These are phyloP conservation scores for Trichoderma atroviride DNA, from an alignment of 2,329 filamentous ascomycete genomes.

Conservation along the genomic window DNA sequence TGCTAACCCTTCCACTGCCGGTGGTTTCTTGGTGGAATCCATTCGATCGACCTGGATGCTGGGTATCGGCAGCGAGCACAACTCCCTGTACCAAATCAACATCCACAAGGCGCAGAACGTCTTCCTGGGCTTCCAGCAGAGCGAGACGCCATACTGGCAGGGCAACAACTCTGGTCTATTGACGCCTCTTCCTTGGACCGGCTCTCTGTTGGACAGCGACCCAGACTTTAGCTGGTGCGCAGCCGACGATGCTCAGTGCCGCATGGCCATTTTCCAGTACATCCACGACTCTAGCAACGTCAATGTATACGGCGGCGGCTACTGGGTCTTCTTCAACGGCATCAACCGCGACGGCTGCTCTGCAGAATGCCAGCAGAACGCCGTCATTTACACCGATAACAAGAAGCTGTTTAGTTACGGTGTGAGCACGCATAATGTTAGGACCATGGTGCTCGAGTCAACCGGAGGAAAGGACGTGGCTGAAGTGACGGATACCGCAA, in stretches of 20 bases:
- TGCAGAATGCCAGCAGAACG: slow-evolving; percentile 29
- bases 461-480: slow-evolving; percentile 27
- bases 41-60: slow-evolving; percentile 54
- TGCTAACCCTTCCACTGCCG: slow-evolving; percentile 49
- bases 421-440: slow-evolving; percentile 35
- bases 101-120: slow-evolving; percentile 49
- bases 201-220: slow-evolving; percentile 30
- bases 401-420: slow-evolving; percentile 35
- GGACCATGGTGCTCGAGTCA: slow-evolving; percentile 37
- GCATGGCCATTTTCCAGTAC: slow-evolving; percentile 29
- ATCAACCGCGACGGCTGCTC: slow-evolving; percentile 29
- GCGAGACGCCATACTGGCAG: slow-evolving; percentile 50
- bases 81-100: slow-evolving; percentile 56
- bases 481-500: slow-evolving; percentile 30
- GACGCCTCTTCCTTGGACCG: slow-evolving; percentile 46
- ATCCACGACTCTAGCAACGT: slow-evolving; percentile 28
- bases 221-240: slow-evolving; percentile 36
- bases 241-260: slow-evolving; percentile 33
- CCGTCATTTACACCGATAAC: slow-evolving; percentile 29
- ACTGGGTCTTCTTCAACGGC: slow-evolving; percentile 36
- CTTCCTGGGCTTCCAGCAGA: slow-evolving; percentile 49
- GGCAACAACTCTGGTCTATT: slow-evolving; percentile 37
- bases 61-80: slow-evolving; percentile 56
- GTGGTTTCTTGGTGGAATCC: slow-evolving; percentile 50
- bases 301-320: slow-evolving; percentile 32